A percentile compares a stretch with the other conserved stretches of the same genome.
These are phyloP conservation scores for Dryas drummondii DNA, from an alignment of 306 rosid species.

Conservation along the genomic window DNA sequence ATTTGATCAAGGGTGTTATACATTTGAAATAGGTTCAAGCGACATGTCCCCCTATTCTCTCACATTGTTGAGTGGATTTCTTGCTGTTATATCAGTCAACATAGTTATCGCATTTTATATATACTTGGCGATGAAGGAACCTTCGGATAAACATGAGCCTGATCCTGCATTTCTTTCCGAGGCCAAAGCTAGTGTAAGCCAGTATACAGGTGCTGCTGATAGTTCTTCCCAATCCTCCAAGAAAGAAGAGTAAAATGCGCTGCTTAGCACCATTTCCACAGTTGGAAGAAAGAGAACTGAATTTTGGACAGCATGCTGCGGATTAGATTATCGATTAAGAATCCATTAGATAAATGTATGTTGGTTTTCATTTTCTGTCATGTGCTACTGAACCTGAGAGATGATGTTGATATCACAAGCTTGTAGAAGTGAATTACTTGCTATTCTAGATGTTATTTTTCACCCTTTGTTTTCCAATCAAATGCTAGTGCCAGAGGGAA, in stretches of 20 bases:
- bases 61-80: constrained; percentile 81
- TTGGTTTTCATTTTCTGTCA: neutral
- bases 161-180: constrained; percentile 76
- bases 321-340: neutral
- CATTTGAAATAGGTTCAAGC: constrained; percentile 49
- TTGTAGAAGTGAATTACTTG: neutral
- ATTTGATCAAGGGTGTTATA: neutral
- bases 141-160: constrained; percentile 69
- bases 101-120: constrained; percentile 78
- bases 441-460: neutral
- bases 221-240: constrained; percentile 48
- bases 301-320: neutral
- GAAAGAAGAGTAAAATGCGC: constrained; percentile 56
- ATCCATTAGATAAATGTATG: neutral
- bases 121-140: constrained; percentile 84
- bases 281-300: neutral
- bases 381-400: neutral
- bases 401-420: neutral
- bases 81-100: constrained; percentile 86
- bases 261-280: neutral
- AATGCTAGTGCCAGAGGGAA: neutral
- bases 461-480: neutral
- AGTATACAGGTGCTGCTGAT: constrained; percentile 34
- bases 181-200: constrained; percentile 79
- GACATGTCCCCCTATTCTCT: constrained; percentile 66